A percentile compares a stretch with the other conserved stretches of the same genome.
Evolutionary conservation across 73 alveolate genomes (phyloP).

Genomic region (Blepharisma stoltei): DNA sequence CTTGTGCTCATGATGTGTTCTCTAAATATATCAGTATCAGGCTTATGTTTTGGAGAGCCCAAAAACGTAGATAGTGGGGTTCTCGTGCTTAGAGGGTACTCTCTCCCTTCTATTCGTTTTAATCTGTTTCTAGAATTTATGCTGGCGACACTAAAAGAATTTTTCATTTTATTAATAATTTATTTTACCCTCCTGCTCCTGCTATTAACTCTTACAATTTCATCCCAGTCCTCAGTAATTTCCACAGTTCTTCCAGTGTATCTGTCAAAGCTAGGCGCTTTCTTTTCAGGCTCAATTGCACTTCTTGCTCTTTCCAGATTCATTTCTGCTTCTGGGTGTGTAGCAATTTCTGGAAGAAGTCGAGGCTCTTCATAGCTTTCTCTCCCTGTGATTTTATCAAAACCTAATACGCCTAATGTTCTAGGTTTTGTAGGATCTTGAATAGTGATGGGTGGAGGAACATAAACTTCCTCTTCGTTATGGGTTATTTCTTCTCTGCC

Average conservation of each 20-base stretch:
- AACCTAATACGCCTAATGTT: not conserved
- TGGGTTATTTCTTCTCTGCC: not conserved
- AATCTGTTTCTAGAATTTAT: too few relatives aligned
- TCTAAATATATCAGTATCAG: too few relatives aligned
- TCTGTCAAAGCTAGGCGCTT: conserved; percentile 19
- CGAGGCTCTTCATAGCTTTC: not conserved
- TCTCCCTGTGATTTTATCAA: conserved; percentile 6
- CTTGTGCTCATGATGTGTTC: too few relatives aligned
- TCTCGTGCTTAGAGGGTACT: too few relatives aligned
- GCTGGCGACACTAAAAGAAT: too few relatives aligned
- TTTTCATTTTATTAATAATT: too few relatives aligned
- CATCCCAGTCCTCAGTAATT: not conserved
- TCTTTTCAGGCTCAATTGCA: conserved; percentile 15
- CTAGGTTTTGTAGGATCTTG: conserved; percentile 1
- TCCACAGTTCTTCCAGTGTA: not conserved
- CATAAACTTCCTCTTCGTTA: not conserved
- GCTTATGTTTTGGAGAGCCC: too few relatives aligned
- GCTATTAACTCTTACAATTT: not conserved
- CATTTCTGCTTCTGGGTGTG: not conserved
- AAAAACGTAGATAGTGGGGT: too few relatives aligned
- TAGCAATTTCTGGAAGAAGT: not conserved
- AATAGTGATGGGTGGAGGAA: not conserved
- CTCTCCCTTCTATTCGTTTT: too few relatives aligned
- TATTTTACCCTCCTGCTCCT: too few relatives aligned
- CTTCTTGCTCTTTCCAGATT: not conserved